A percentile compares a stretch with the other conserved stretches of the same genome.
Conservation (phyloP, 2,329 filamentous ascomycete species). For the Aspergillus candidus region DNA sequence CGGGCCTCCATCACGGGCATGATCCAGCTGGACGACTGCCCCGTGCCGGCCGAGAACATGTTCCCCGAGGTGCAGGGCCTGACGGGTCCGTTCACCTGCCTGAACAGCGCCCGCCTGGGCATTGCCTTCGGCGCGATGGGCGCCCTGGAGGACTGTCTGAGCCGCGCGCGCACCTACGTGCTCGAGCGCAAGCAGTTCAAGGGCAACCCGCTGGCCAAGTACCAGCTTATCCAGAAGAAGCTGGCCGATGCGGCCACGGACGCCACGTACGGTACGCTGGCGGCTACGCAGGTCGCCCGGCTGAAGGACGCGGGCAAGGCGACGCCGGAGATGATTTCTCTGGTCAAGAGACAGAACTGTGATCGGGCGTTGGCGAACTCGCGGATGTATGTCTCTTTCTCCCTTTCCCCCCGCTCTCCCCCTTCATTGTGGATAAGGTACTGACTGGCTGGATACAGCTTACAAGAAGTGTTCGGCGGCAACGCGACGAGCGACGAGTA, state of each 20-base stretch:
- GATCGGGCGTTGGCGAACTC: constrained; percentile 78
- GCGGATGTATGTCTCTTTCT: constrained; percentile 47
- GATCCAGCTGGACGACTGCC: constrained; percentile 90
- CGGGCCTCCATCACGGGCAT: constrained; percentile 93
- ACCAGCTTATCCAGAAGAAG: constrained; percentile 98
- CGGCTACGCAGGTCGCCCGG: constrained; percentile 81
- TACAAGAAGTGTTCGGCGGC: constrained; percentile 95
- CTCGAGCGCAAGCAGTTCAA: constrained; percentile 95
- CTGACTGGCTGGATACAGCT: constrained; percentile 31
- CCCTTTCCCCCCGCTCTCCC: neutral
- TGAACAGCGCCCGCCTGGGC: constrained; percentile 89
- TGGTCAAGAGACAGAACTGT: constrained; percentile 98
- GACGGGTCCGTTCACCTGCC: constrained; percentile 80
- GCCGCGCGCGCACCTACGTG: constrained; percentile 75
- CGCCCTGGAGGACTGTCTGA: constrained; percentile 85
- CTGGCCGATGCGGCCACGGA: constrained; percentile 88
- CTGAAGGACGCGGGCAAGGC: constrained; percentile 87
- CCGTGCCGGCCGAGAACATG: constrained; percentile 87
- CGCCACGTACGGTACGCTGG: constrained; percentile 83
- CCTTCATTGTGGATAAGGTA: neutral
- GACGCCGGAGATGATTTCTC: constrained; percentile 89
- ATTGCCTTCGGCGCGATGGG: constrained; percentile 94
- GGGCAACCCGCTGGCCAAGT: constrained; percentile 87
- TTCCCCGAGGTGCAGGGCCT: constrained; percentile 85
- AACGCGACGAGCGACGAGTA: constrained; percentile 99